Conservation (phyloP, 2,329 filamentous ascomycete species). For the Pyrenophora seminiperda region DNA sequence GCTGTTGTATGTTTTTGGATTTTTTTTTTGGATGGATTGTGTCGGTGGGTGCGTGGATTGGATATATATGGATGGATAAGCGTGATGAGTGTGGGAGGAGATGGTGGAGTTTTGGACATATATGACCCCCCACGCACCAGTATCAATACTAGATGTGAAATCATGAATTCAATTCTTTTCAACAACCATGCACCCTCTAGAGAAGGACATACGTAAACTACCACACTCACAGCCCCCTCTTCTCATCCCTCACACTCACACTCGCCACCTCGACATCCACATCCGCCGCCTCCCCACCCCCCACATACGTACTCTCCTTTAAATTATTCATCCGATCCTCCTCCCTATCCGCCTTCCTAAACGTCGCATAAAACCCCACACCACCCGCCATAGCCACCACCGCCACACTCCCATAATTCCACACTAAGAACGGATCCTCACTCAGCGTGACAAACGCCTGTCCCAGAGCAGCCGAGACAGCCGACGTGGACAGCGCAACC, state of each 20-base stretch:
- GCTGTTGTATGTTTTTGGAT: too few species aligned
- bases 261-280: conserved; percentile 26
- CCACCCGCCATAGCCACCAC: conserved; percentile 41
- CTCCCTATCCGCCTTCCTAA: conserved; percentile 39
- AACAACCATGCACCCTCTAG: too few species aligned
- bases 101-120: too few species aligned
- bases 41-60: too few species aligned
- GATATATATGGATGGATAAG: too few species aligned
- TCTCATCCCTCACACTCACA: conserved; percentile 24
- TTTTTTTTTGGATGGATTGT: too few species aligned
- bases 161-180: too few species aligned
- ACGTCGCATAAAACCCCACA: conserved; percentile 39
- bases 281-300: conserved; percentile 22
- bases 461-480: conserved; percentile 39
- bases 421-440: conserved; percentile 41
- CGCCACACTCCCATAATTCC: conserved; percentile 42
- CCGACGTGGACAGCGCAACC: conserved; percentile 45
- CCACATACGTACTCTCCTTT: conserved; percentile 31
- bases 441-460: conserved; percentile 41
- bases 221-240: conserved; percentile 16
- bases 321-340: conserved; percentile 43
- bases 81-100: too few species aligned
- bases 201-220: too few species aligned
- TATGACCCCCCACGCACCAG: too few species aligned
- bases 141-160: too few species aligned